Evolutionary conservation across 2,329 filamentous ascomycete species (phyloP).

Genomic region (Cladosporium sp.): DNA sequence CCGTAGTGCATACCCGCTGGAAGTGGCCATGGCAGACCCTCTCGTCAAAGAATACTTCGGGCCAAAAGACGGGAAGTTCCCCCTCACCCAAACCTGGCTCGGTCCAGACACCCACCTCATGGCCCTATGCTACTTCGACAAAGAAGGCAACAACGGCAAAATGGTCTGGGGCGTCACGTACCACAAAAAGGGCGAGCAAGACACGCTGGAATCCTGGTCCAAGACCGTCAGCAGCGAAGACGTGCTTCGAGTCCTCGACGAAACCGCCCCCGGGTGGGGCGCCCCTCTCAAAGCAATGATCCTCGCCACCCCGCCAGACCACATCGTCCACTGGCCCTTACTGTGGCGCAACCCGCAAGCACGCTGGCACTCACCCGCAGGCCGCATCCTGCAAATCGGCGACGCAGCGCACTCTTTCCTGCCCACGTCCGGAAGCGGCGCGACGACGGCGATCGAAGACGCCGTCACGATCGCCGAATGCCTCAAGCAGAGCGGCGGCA

Average conservation of each 20-base stretch:
- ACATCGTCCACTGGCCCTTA: constrained; percentile 50
- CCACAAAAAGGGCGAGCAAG: constrained; percentile 31
- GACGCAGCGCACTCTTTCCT: constrained; percentile 53
- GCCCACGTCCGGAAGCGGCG: constrained; percentile 50
- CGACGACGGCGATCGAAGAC: constrained; percentile 51
- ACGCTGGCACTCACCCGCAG: constrained; percentile 47
- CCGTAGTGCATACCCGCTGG: constrained; percentile 16
- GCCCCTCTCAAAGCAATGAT: constrained; percentile 45
- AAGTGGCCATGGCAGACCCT: constrained; percentile 14
- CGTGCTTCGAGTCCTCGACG: constrained; percentile 15
- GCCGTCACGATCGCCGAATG: constrained; percentile 44
- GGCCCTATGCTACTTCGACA: constrained; percentile 33
- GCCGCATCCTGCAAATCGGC: constrained; percentile 48
- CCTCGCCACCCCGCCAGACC: constrained; percentile 32
- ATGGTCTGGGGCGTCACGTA: constrained; percentile 42
- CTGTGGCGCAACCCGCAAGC: constrained; percentile 51
- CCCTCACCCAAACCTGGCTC: constrained; percentile 19
- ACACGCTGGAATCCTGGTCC: constrained; percentile 42
- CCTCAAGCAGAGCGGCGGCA: constrained; percentile 40
- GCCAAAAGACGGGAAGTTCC: constrained; percentile 9
- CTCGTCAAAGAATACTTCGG: constrained; percentile 19
- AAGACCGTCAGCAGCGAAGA: constrained; percentile 36
- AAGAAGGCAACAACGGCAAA: constrained; percentile 25
- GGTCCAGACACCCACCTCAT: constrained; percentile 21
- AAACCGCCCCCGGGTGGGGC: constrained; percentile 33